phyloP scores from a whole-genome alignment of 768 basidiomycete genomes.

The Trametes gibbosa region DNA sequence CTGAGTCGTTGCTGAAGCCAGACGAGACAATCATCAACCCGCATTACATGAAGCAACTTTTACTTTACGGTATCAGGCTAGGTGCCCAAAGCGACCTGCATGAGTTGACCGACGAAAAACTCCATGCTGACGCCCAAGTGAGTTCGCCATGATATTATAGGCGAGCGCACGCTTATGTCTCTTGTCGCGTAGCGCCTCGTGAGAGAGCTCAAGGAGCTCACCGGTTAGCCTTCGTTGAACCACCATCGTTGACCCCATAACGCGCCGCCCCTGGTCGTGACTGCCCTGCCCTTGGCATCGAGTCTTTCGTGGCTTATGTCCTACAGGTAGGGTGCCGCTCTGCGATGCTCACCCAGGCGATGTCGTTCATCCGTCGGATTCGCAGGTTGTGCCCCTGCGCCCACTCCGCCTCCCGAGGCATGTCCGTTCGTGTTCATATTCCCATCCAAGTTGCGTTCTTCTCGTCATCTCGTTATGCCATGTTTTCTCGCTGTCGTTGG shows the following conservation, averaged over 20 bases:
- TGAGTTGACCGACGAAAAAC: conserved; percentile 43
- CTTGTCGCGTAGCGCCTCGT: conserved; percentile 7
- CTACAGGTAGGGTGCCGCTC: too few relatives aligned
- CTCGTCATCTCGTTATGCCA: conserved; percentile 23
- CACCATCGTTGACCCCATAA: too few relatives aligned
- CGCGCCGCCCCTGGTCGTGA: too few relatives aligned
- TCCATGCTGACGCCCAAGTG: conserved; percentile 59
- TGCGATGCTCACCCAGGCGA: neutral
- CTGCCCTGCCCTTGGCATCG: too few relatives aligned
- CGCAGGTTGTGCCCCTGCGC: too few relatives aligned
- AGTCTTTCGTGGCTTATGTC: too few relatives aligned
- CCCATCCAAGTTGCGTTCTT: conserved; percentile 3
- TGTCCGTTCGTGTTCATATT: neutral
- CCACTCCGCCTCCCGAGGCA: neutral
- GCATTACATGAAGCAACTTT: conserved; percentile 74
- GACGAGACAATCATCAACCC: conserved; percentile 77
- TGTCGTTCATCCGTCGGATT: neutral
- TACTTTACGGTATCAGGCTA: conserved; percentile 66
- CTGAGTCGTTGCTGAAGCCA: conserved; percentile 33
- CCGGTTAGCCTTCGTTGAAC: too few relatives aligned
- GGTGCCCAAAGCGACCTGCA: conserved; percentile 30
- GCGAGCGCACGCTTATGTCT: neutral
- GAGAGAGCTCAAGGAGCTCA: neutral
- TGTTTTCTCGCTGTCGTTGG: conserved; percentile 8
- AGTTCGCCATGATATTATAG: neutral